Percentiles rank a stretch among this genome's conserved stretches.
phyloP scores from a whole-genome alignment of 2,329 filamentous ascomycete species.

The Didymella arachidicola region DNA sequence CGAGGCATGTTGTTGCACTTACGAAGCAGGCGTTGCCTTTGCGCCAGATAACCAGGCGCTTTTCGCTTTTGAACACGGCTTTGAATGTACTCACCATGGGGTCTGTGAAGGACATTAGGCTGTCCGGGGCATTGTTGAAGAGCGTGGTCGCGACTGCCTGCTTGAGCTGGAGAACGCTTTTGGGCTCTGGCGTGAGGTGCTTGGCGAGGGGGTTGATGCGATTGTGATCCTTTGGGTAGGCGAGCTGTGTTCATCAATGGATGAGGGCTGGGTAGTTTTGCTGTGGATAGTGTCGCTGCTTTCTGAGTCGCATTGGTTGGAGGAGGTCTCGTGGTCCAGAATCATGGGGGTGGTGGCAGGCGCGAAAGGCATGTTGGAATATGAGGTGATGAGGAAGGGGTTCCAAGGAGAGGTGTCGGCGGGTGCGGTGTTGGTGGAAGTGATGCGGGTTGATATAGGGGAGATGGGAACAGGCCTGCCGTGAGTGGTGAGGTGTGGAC shows the following conservation, averaged over 20 bases:
- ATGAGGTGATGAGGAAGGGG: neutral
- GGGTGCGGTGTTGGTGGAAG: neutral
- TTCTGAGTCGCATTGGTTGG: neutral
- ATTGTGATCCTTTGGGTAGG: neutral
- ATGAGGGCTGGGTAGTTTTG: conserved; percentile 5
- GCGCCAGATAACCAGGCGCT: conserved; percentile 31
- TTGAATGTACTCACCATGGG: conserved; percentile 27
- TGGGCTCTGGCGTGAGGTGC: conserved; percentile 1
- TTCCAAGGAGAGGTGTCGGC: neutral
- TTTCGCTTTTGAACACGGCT: conserved; percentile 19
- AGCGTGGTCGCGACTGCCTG: conserved; percentile 30
- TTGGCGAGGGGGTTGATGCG: conserved; percentile 23
- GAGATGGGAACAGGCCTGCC: neutral
- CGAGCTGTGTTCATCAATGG: neutral
- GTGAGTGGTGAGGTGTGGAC: conserved; percentile 2
- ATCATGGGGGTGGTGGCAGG: neutral
- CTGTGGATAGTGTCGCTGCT: neutral
- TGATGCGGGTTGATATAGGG: neutral
- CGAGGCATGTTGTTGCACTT: neutral
- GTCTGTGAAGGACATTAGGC: conserved; percentile 20
- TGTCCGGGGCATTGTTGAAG: conserved; percentile 12
- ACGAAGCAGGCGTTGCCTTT: conserved; percentile 32
- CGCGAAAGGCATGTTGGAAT: neutral
- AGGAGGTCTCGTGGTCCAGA: neutral
- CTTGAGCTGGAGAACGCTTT: conserved; percentile 20